These are phyloP conservation scores for Tetrapisispora iriomotensis DNA, from an alignment of 805 yeast species.

Conservation along the genomic window DNA sequence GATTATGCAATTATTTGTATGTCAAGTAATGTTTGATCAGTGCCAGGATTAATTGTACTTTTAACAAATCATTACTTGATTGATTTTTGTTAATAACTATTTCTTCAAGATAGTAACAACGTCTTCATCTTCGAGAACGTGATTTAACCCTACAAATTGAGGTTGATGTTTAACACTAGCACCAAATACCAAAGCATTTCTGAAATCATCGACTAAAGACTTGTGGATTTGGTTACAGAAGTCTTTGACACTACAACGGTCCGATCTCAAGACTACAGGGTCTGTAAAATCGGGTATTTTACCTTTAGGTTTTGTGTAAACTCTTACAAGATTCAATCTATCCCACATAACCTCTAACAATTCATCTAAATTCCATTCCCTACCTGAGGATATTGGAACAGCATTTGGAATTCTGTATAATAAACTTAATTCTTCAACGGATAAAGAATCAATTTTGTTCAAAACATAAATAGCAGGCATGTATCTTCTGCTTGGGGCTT, in stretches of 20 bases:
- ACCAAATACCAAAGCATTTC: constrained; percentile 88
- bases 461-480: constrained; percentile 92
- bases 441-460: constrained; percentile 91
- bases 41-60: no score
- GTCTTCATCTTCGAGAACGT: constrained; percentile 86
- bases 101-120: constrained; percentile 91
- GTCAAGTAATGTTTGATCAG: no score
- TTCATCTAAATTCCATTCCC: constrained; percentile 96
- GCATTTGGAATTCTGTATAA: constrained; percentile 92
- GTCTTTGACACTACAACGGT: constrained; percentile 80
- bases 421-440: constrained; percentile 85
- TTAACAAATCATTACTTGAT: no score
- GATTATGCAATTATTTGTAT: no score
- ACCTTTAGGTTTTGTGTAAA: constrained; percentile 96
- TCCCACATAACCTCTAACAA: constrained; percentile 94
- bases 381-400: constrained; percentile 91
- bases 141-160: constrained; percentile 84
- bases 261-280: constrained; percentile 84
- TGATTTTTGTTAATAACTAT: constrained; percentile 10
- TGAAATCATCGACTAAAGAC: constrained; percentile 85
- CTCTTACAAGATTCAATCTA: constrained; percentile 79
- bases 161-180: constrained; percentile 96
- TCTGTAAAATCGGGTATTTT: constrained; percentile 85
- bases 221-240: constrained; percentile 96
- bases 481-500: constrained; percentile 81